phyloP scores from a whole-genome alignment of 2,329 filamentous ascomycete genomes.

The Gaeumannomyces tritici region DNA sequence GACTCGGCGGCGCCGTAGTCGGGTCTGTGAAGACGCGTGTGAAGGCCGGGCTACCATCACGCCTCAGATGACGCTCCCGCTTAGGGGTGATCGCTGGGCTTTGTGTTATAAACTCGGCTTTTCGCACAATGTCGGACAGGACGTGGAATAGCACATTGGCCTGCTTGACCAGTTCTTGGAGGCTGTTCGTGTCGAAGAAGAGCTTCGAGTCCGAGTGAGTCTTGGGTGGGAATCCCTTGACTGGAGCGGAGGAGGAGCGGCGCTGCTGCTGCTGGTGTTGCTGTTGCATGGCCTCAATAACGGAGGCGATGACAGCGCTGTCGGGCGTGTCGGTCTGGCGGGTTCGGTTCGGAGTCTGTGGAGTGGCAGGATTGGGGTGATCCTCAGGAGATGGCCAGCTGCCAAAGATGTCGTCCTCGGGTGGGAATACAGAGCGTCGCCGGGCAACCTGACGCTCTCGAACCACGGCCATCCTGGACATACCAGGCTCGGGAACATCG shows the following conservation, averaged over 20 bases:
- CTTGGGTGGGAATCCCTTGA: conserved; percentile 21
- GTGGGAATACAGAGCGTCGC: conserved; percentile 53
- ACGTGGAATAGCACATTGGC: conserved; percentile 50
- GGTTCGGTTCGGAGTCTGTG: conserved; percentile 28
- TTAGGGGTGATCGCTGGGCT: conserved; percentile 44
- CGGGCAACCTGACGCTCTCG: conserved; percentile 42
- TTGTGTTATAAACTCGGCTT: conserved; percentile 46
- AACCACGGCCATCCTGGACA: conserved; percentile 41
- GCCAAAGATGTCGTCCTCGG: conserved; percentile 59
- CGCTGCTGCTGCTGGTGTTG: conserved; percentile 42
- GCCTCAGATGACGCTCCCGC: conserved; percentile 30
- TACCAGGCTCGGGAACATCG: conserved; percentile 29
- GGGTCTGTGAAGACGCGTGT: conserved; percentile 58
- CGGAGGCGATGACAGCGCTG: conserved; percentile 45
- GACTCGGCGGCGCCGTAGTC: conserved; percentile 16
- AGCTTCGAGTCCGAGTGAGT: conserved; percentile 39
- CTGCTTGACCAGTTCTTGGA: conserved; percentile 56
- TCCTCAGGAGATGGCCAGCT: conserved; percentile 35
- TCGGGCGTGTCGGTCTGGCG: conserved; percentile 18
- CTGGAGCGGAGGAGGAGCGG: conserved; percentile 31
- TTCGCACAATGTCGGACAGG: conserved; percentile 50
- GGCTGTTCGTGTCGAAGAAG: conserved; percentile 59
- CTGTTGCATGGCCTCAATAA: conserved; percentile 50
- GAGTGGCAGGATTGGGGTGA: conserved; percentile 20
- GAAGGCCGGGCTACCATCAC: conserved; percentile 56